Conservation (phyloP, 192 early-diverging fungal genomes). For the Kickxella alabastrina region DNA sequence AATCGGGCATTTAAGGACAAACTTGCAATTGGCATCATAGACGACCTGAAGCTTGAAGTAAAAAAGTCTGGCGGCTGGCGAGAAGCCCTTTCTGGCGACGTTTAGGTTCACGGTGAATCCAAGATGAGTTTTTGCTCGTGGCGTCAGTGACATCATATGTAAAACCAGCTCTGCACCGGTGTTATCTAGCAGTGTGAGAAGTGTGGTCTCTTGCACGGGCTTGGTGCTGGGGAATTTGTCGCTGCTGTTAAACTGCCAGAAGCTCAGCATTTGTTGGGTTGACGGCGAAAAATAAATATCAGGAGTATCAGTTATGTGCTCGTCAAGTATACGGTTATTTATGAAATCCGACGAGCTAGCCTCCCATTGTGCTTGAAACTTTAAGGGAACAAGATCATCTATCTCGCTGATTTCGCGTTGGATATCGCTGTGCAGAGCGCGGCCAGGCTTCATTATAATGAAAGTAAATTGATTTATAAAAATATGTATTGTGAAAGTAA, state of each 20-base stretch:
- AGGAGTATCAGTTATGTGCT: slow-evolving; percentile 1
- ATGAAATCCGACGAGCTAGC: slow-evolving; percentile 7
- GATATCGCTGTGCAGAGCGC: slow-evolving; percentile 11
- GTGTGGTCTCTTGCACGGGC: slow-evolving; percentile 10
- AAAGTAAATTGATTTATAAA: neutral
- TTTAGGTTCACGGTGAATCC: slow-evolving; percentile 35
- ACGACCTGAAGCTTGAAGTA: slow-evolving; percentile 12
- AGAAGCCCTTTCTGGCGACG: neutral
- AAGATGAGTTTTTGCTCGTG: neutral
- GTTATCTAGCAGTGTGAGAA: slow-evolving; percentile 27
- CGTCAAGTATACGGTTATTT: slow-evolving; percentile 4
- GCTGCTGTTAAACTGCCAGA: slow-evolving; percentile 14
- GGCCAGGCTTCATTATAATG: neutral
- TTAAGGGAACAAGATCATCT: slow-evolving; percentile 10
- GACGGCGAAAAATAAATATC: slow-evolving; percentile 17
- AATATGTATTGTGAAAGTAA: neutral
- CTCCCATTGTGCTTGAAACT: slow-evolving; percentile 22
- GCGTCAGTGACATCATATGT: neutral
- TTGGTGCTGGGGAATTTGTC: neutral
- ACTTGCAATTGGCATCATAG: slow-evolving; percentile 5
- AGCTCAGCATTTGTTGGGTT: slow-evolving; percentile 4
- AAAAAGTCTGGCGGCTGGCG: slow-evolving; percentile 8
- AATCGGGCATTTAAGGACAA: slow-evolving; percentile 15
- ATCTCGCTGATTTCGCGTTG: neutral
- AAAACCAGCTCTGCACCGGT: slow-evolving; percentile 21